These are phyloP conservation scores for Fusarium burgessii DNA, from an alignment of 2,329 filamentous ascomycete genomes.

Conservation along the genomic window DNA sequence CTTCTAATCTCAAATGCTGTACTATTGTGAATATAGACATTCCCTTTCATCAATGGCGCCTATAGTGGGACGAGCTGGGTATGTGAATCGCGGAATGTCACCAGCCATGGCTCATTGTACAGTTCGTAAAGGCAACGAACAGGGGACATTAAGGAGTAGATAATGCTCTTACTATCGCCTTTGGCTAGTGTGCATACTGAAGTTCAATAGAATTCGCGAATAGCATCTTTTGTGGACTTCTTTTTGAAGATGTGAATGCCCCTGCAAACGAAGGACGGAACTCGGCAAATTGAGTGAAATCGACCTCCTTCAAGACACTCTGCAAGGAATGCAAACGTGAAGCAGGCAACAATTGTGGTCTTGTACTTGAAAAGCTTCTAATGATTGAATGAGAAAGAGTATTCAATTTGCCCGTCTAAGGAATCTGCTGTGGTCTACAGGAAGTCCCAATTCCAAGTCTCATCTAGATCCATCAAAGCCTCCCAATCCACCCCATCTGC, in stretches of 20 bases:
- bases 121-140: no score
- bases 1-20: constrained; percentile 62
- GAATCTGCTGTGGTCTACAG: constrained; percentile 4
- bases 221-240: not conserved
- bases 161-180: not conserved
- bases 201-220: not conserved
- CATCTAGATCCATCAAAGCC: constrained; percentile 28
- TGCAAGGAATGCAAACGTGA: not conserved
- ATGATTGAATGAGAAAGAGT: not conserved
- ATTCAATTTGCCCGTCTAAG: not conserved
- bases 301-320: not conserved
- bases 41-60: constrained; percentile 43
- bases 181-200: not conserved
- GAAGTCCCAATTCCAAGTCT: constrained; percentile 35
- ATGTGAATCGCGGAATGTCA: constrained; percentile 22
- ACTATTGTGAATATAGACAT: constrained; percentile 45
- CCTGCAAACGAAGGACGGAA: constrained; percentile 1
- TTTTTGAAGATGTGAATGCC: not conserved
- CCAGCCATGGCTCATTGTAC: not conserved
- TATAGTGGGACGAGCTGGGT: constrained; percentile 26
- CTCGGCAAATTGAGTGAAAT: constrained; percentile 5
- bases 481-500: constrained; percentile 37
- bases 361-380: not conserved
- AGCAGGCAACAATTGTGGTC: rapidly evolving
- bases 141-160: not conserved